Evolutionary conservation across 176 grass and related monocot genomes (phyloP), one percentile per base, ranked within the genome.

Genomic region (Avena eriantha): DNA sequence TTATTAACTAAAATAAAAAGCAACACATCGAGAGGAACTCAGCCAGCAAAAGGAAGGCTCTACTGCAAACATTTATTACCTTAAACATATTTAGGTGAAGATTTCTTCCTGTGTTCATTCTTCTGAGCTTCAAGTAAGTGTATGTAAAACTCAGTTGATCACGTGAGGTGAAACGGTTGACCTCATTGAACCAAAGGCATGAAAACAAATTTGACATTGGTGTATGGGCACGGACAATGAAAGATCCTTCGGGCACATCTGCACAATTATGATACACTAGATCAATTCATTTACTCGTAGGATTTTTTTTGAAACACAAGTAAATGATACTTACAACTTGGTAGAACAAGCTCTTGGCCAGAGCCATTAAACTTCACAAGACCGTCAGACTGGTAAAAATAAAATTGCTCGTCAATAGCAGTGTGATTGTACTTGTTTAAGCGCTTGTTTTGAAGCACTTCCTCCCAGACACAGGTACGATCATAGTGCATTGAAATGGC

Each of bases 171-270:
- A 95, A 98, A 68, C 86, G 85, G 73, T 95, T 89, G 24, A 95
- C 86, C 84, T 92, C 93, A 82, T 95, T 98, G 90, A 95, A 95
- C 93, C 96, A 98, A 85, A 98, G 96, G 49, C 93, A 98, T 75
- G 93, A 95, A 89, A 98, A 98, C 76, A 98, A 89, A 89, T 98
- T 98, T 59, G 93, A 98, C 86, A 95, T 98, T 13, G 91, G 92
- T 58, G 96, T 94, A 86, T 98, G 93, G 8, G 88, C 88, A 86
- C 90, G 89, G 56, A 95, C 92, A 82, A 98, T 94, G 86, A 98
- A 95, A 56, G 93, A 98, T 79, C 91, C 93, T 95, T 98, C 92
- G 48, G 96, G 96, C 43, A 98, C 96, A 95, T 93, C 96, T 98
- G 95, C 68, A 87, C 75, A 84, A 81, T 75, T 49, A 56, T 80